A percentile compares a stretch with the other conserved stretches of the same genome.
Evolutionary conservation across 306 rosid genomes (phyloP).

Genomic region (Lathyrus oleraceus): DNA sequence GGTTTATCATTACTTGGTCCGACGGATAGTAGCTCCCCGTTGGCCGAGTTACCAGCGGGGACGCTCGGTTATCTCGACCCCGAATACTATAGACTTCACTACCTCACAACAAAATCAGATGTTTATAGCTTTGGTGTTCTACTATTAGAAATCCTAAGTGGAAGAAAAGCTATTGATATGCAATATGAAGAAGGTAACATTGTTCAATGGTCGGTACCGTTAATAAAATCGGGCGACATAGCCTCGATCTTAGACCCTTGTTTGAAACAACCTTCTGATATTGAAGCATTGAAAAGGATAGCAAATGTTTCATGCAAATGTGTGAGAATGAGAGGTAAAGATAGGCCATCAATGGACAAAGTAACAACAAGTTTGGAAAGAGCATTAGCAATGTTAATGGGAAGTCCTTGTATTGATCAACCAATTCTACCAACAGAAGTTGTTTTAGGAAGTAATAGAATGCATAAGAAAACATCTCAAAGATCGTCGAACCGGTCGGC

Average conservation of each 20-base stretch:
- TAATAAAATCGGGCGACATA: slow-evolving; percentile 71
- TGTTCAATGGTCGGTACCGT: slow-evolving; percentile 96
- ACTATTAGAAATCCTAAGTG: slow-evolving; percentile 83
- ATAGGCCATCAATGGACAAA: slow-evolving; percentile 96
- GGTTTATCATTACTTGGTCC: slow-evolving; percentile 86
- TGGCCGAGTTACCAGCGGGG: slow-evolving; percentile 92
- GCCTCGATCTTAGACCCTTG: slow-evolving; percentile 62
- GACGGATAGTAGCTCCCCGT: slow-evolving; percentile 80
- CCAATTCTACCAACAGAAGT: slow-evolving; percentile 97
- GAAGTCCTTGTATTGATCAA: slow-evolving; percentile 87
- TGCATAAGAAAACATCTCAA: slow-evolving; percentile 90
- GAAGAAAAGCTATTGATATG: slow-evolving; percentile 94
- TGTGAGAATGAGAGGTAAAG: slow-evolving; percentile 96
- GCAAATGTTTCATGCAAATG: slow-evolving; percentile 89
- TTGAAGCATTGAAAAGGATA: slow-evolving; percentile 85
- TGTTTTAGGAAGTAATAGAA: slow-evolving; percentile 80
- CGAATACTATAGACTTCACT: slow-evolving; percentile 93
- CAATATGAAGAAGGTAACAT: slow-evolving; percentile 85
- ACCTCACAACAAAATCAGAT: slow-evolving; percentile 95
- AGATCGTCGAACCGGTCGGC: slow-evolving; percentile 77
- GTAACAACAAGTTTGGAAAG: slow-evolving; percentile 92
- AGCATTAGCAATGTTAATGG: slow-evolving; percentile 83
- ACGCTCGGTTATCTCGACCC: slow-evolving; percentile 98
- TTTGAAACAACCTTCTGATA: slow-evolving; percentile 68
- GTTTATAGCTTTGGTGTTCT: slow-evolving; percentile 93